Base-by-base conservation (phyloP, 2,329 filamentous ascomycete species). In the Zalaria obscura region DNA sequence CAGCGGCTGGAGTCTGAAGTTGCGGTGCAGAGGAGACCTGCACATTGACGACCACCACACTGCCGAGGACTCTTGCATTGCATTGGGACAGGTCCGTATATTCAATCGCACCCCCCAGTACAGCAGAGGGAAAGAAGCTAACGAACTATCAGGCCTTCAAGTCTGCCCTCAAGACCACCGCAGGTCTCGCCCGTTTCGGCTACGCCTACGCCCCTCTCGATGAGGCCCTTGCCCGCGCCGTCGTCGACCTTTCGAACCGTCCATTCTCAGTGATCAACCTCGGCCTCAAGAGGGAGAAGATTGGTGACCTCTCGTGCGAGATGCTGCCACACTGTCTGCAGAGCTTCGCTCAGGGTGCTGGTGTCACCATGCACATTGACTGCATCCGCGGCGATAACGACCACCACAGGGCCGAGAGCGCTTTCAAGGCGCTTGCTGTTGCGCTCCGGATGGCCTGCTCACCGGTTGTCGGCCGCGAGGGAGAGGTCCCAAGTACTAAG, bases 41-140 rank as follows among this genome's bases (percentile, higher is more conserved):
- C 83, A 93, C 69, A 87, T 98, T 61, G 91, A 98, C 67, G 91
- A 96, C 72, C 91, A 98, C 68, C 91, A 98, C 74, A 95, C 89
- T 5, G 83, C 88, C 48, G 91, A 98, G 70, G 91, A 98, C 60
- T 82, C 85, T 45, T 95, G 85, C 66, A 81, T 98, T 50, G 86
- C 89, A 9, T 77, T 98, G 25, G 91, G 91, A 38, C 70, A 40
- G 42, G 25, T 73, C 2, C 2, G 27, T 34, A 11, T 11, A 10
- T 25, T 11, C 28, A 18, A 33, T 34, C 28, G 9, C 11, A 6
- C 25, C 38, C 28, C 28, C 26, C 7, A 1, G 4, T 3, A 29
- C 11, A n/a, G n/a, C 25, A 28, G 4, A 25, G n/a, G 5, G 18
- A 4, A 26, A 5, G 36, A 10, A 8, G 27, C 42, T 46, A 35